Evolutionary conservation across 192 early-diverging fungal genomes (phyloP), one percentile per base, ranked within the genome.

Genomic region (Coemansia sp.): DNA sequence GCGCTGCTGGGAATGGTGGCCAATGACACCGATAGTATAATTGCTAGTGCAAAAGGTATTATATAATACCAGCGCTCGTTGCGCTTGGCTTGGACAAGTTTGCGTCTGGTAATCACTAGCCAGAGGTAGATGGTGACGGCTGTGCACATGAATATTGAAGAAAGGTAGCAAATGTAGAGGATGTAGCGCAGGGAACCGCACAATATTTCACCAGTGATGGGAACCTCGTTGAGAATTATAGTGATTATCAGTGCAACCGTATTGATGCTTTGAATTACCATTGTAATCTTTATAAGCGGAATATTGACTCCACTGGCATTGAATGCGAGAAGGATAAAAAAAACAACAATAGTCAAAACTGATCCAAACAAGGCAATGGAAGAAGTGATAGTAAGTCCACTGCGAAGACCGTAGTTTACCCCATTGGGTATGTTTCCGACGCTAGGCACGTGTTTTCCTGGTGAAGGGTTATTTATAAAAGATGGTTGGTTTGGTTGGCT

Each of bases 1-100:
- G 73, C 78, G 59, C 62, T 62, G 63, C 57, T 75, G 1, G 78
- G 78, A 41, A 81, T 71, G 3, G 56, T 48, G 7, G 59, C 78
- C 9, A 81, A 62, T 1, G 47, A 29, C 7, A 73, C 68, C 0
- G 78, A 71, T 24, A 81, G 39, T 8, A 54, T 41, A 16, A 71
- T 63, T 3, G 73, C 78, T 22, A 81, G 51, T 0, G 69, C 29
- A 16, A 81, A 59, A 0, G 78, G 66, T 20, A 81, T 47, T 19
- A 81, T 72, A 14, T 68, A 81, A 60, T 81, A 81, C 78, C 78
- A 81, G n/a, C 78, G 73, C 49, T 81, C 78, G 38, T 66, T 71
- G 38, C 61, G 72, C 22, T 53, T 72, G 10, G 78, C 65, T 26
- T 74, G 59, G 4, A 38, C 48, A 3, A 81, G 66, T 41, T 69